Evolutionary conservation across 495 filamentous ascomycete species (phyloP).

Genomic region (Trichoderma reesei): DNA sequence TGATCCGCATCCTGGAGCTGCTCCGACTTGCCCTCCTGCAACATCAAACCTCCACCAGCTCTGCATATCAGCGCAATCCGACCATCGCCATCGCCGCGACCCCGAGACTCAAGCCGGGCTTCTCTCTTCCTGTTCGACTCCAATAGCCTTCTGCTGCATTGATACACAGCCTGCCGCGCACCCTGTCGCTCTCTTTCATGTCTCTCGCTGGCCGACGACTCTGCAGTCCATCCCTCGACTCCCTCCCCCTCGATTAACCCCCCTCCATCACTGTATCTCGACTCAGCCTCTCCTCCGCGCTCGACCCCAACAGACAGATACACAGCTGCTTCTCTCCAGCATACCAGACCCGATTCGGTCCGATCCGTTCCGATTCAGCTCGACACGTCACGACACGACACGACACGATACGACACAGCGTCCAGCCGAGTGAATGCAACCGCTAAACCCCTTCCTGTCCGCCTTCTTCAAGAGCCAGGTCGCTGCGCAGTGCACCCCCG

Average conservation of each 20-base stretch:
- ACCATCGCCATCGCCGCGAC: neutral
- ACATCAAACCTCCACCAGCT: neutral
- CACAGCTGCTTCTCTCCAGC: neutral
- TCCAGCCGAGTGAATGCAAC: constrained; percentile 68
- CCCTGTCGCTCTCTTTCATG: neutral
- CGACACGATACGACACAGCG: neutral
- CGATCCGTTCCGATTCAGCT: neutral
- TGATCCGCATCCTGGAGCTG: too few species aligned
- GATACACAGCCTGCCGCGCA: neutral
- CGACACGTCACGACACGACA: neutral
- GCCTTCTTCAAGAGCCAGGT: constrained; percentile 96
- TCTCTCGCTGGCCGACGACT: constrained; percentile 3
- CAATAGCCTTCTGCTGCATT: neutral
- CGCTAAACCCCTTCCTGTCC: constrained; percentile 95
- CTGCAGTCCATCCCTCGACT: neutral
- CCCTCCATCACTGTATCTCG: neutral
- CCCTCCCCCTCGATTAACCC: neutral
- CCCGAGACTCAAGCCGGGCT: neutral
- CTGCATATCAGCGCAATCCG: neutral
- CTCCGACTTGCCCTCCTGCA: neutral
- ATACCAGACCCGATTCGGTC: neutral
- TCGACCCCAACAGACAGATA: too few species aligned
- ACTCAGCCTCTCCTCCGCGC: too few species aligned
- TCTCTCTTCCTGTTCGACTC: neutral
- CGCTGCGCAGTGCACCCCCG: constrained; percentile 83